Evolutionary conservation across 305 asterid species (phyloP), one percentile per base, ranked within the genome.

Genomic region (Coffea humblotiana): DNA sequence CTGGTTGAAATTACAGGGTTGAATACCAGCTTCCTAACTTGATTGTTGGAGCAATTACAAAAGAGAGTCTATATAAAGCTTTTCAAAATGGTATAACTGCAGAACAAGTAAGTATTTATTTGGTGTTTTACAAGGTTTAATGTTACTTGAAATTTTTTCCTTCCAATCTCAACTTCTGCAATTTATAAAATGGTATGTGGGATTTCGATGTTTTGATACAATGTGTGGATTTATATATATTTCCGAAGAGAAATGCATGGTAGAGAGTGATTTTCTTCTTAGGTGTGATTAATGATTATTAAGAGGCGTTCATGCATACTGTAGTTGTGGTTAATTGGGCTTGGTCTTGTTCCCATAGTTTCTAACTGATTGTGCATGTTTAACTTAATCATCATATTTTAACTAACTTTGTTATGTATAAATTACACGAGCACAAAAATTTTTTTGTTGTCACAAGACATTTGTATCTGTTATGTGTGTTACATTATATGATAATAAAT

Each of bases 11-110:
- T 82, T 85, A 69, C 94, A 94, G 97, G 92, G 88, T 96, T 35
- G 98, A 94, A 80, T 96, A 96, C 89, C 99, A 94, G 88, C 97
- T 96, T 72, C 98, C 98, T 32, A 96, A 96, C 90, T 97, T 96
- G 87, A 90, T 94, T 69, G 99, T 96, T 77, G 89, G 95, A 27
- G 92, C 97, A 47, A 92, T 96, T 83, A 94, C 89, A 27, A 96
- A 94, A 85, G 99, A 94, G 82, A 94, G 97, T 92, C 89, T 94
- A 90, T 89, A 92, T 82, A 94, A 90, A 86, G 98, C 99, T 77
- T 91, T 94, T 87, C 85, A 77, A 83, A 90, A 93, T 79, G 98
- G 99, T 89, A 96, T 94, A 77, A 88, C 94, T 40, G 87, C 94
- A 48, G 98, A 94, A 3, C 99, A 96, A 95, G 99, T 84, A 88